Evolutionary conservation across 108 stramenopile species (phyloP).

Genomic region (Bacterosira constricta): DNA sequence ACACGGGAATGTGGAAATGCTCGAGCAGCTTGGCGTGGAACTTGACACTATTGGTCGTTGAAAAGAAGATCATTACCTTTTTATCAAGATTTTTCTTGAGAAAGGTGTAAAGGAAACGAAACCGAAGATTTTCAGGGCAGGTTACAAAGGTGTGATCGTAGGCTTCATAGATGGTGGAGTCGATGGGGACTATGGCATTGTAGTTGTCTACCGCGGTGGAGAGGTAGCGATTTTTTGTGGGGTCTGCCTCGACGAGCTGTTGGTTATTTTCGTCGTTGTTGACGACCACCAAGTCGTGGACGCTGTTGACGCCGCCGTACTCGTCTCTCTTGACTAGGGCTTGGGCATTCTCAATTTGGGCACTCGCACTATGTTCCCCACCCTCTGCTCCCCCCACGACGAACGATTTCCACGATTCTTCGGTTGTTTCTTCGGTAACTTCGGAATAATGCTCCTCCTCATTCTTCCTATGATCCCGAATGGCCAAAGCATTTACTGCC

Average conservation of each 20-base stretch:
- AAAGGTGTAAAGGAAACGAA: conserved; percentile 48
- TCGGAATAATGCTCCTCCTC: neutral
- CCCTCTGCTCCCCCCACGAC: no score
- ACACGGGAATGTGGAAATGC: conserved; percentile 29
- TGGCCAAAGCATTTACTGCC: no score
- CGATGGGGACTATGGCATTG: conserved; percentile 29
- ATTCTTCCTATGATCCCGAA: no score
- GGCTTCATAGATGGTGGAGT: conserved; percentile 34
- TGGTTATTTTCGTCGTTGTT: neutral
- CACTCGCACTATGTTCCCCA: neutral
- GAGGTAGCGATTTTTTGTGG: conserved; percentile 20
- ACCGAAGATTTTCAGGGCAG: conserved; percentile 39
- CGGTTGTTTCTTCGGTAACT: neutral
- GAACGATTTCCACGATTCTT: neutral
- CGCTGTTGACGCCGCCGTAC: neutral
- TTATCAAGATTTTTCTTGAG: conserved; percentile 45
- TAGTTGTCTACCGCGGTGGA: conserved; percentile 43
- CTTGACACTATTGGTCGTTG: conserved; percentile 28
- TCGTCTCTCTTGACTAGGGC: neutral
- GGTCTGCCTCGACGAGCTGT: conserved; percentile 4
- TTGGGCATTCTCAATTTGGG: neutral
- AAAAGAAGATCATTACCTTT: conserved; percentile 43
- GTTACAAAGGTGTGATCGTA: conserved; percentile 50
- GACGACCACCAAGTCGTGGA: neutral
- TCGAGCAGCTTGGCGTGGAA: conserved; percentile 28